phyloP scores from a whole-genome alignment of 345 rosid species.

The Odontarrhena argentea region DNA sequence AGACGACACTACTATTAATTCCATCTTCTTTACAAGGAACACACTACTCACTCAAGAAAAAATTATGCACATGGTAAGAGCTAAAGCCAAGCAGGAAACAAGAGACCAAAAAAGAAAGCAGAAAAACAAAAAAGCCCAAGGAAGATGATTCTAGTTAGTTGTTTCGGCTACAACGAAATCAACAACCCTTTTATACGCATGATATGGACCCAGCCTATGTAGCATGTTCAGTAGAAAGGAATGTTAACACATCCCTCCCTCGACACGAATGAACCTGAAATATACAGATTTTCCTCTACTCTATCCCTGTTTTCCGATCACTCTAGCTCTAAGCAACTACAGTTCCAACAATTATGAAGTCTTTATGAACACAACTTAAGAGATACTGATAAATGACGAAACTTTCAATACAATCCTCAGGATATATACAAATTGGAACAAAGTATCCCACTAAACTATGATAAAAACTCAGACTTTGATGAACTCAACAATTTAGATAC shows the following conservation, averaged over 20 bases:
- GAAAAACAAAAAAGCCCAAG: background rate
- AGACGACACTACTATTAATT: background rate
- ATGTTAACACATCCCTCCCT: too few relatives aligned
- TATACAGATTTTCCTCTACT: too few relatives aligned
- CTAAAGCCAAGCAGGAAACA: conserved; percentile 4
- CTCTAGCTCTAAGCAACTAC: background rate
- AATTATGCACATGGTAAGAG: background rate
- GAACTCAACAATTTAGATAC: background rate
- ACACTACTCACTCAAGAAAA: background rate
- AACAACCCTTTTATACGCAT: background rate
- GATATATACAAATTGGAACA: conserved; percentile 9
- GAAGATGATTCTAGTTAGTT: background rate
- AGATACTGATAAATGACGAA: conserved; percentile 9
- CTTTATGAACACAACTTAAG: background rate
- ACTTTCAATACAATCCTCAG: conserved; percentile 12
- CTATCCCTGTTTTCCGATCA: background rate
- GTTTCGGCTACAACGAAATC: background rate
- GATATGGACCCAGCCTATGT: background rate
- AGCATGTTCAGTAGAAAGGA: too few relatives aligned
- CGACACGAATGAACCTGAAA: too few relatives aligned
- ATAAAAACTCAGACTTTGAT: conserved; percentile 14
- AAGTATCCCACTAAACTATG: background rate
- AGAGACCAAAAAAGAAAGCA: background rate
- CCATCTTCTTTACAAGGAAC: background rate
- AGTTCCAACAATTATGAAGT: background rate